Evolutionary conservation across 2,329 filamentous ascomycete species (phyloP).

Genomic region (Fusarium sublunatum): DNA sequence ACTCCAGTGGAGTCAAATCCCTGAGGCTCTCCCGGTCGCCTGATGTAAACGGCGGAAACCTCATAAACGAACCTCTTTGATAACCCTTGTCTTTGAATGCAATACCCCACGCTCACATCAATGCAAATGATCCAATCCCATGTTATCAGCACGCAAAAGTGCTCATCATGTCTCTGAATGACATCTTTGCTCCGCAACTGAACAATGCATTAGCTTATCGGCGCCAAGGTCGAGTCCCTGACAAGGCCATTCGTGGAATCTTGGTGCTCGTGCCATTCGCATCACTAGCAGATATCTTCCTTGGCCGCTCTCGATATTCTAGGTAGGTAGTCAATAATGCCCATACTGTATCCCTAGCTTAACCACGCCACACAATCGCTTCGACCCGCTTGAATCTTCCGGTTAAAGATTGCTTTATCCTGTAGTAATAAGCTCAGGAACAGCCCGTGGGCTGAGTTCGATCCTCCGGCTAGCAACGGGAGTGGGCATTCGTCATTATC

Average conservation of each 20-base stretch:
- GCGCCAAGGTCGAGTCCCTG: constrained; percentile 5
- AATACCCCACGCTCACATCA: neutral
- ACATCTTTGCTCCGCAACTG: constrained; percentile 1
- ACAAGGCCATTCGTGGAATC: constrained; percentile 21
- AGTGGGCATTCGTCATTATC: neutral
- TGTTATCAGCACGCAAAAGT: constrained; percentile 40
- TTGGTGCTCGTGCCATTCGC: constrained; percentile 3
- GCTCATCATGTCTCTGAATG: constrained; percentile 17
- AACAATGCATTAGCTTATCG: constrained; percentile 32
- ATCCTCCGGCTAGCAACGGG: neutral
- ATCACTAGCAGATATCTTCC: neutral
- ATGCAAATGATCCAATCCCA: constrained; percentile 15
- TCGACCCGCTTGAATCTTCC: constrained; percentile 38
- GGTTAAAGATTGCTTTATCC: neutral
- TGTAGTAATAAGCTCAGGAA: constrained; percentile 14
- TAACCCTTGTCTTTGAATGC: constrained; percentile 16
- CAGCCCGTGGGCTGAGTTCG: neutral
- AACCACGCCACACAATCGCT: constrained; percentile 31
- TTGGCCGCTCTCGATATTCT: constrained; percentile 7
- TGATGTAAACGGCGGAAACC: neutral
- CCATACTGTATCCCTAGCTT: constrained; percentile 13
- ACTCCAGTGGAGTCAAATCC: neutral
- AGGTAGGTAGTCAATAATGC: constrained; percentile 20
- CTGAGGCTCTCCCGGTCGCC: constrained; percentile 4
- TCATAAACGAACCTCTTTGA: constrained; percentile 2